A percentile compares a stretch with the other conserved stretches of the same genome.
Evolutionary conservation across 192 early-diverging fungal genomes (phyloP).

Genomic region (Radiomyces spectabilis): DNA sequence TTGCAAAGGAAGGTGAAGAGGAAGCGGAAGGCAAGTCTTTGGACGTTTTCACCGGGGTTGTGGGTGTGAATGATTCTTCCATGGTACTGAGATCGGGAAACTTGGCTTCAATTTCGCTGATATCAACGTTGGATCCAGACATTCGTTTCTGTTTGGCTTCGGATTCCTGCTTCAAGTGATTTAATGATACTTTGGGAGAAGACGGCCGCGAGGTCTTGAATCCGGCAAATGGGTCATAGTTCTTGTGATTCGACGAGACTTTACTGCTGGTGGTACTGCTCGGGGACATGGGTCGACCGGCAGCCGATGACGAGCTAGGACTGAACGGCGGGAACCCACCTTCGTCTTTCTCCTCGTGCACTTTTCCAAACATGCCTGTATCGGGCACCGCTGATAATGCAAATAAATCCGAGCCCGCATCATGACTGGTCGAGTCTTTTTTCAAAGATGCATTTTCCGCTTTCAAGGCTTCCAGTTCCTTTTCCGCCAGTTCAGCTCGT

Average conservation of each 20-base stretch:
- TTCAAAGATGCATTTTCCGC: not conserved
- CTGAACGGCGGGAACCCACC: too few relatives aligned
- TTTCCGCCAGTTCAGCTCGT: conserved; percentile 1
- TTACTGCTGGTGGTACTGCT: not conserved
- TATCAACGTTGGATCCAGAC: conserved; percentile 19
- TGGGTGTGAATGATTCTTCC: conserved; percentile 18
- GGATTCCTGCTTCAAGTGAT: conserved; percentile 7
- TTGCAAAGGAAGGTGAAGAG: too few relatives aligned
- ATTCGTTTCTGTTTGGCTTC: too few relatives aligned
- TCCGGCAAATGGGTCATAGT: conserved; percentile 13
- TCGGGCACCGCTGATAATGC: not conserved
- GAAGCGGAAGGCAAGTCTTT: too few relatives aligned
- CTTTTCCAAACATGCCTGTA: conserved; percentile 4
- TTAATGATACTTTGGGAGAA: conserved; percentile 4
- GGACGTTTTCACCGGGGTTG: too few relatives aligned
- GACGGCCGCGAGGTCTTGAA: not conserved
- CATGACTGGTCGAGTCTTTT: not conserved
- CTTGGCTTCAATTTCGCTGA: conserved; percentile 28
- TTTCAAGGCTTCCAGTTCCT: conserved; percentile 2
- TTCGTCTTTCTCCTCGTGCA: not conserved
- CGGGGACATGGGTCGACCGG: too few relatives aligned
- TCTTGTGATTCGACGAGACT: not conserved
- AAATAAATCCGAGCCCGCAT: conserved; percentile 1
- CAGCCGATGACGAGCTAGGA: not conserved
- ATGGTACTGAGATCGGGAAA: conserved; percentile 30